phyloP scores from a whole-genome alignment of 768 basidiomycete species.

The Boletales sp. region DNA sequence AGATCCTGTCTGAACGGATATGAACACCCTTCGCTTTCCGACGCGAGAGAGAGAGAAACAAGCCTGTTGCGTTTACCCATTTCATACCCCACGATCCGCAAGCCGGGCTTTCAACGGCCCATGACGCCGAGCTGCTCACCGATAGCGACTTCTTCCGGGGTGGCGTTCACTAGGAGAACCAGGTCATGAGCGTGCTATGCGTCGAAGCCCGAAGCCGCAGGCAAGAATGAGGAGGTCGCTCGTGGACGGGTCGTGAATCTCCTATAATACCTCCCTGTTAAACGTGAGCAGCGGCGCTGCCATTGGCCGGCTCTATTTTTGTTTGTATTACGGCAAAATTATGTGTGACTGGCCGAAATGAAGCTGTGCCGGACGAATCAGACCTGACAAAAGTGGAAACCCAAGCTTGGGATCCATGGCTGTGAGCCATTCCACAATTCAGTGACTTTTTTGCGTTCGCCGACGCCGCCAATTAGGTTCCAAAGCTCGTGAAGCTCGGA shows the following conservation, averaged over 20 bases:
- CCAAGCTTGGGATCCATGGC: conserved; percentile 22
- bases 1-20: conserved; percentile 59
- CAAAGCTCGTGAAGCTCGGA: conserved; percentile 26
- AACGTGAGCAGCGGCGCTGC: conserved; percentile 49
- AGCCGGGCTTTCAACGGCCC: conserved; percentile 84
- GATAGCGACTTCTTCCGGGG: conserved; percentile 84
- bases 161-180: conserved; percentile 80
- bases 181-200: conserved; percentile 78
- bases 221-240: conserved; percentile 78
- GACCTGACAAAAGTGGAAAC: conserved; percentile 2
- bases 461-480: conserved; percentile 25
- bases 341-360: background rate
- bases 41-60: conserved; percentile 16
- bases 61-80: conserved; percentile 76
- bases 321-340: background rate
- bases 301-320: conserved; percentile 12
- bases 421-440: conserved; percentile 34
- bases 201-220: conserved; percentile 84
- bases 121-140: conserved; percentile 91
- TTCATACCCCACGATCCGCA: conserved; percentile 82
- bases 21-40: conserved; percentile 5
- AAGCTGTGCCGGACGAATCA: background rate
- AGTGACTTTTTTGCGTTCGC: conserved; percentile 25
- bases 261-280: conserved; percentile 63
- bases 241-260: conserved; percentile 69